Evolutionary conservation across 208 protist species (phyloP).

Genomic region (Zelonia costaricensis): DNA sequence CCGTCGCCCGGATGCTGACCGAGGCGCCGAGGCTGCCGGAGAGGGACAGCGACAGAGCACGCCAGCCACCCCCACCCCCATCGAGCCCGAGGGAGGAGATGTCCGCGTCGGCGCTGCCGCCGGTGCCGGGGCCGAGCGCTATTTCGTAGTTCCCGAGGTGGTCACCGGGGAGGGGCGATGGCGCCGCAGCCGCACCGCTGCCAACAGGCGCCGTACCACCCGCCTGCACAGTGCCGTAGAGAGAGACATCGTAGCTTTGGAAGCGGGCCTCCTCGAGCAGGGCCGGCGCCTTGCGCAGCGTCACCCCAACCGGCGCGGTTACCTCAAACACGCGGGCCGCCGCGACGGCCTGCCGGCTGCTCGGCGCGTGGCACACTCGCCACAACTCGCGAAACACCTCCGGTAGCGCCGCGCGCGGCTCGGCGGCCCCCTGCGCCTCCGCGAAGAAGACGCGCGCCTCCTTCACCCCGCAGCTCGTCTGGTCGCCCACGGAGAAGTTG

Average conservation of each 20-base stretch:
- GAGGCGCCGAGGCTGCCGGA: slow-evolving; percentile 55
- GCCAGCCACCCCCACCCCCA: neutral
- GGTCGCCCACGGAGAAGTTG: slow-evolving; percentile 64
- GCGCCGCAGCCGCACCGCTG: neutral
- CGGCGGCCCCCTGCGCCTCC: neutral
- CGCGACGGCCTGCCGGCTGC: slow-evolving; percentile 15
- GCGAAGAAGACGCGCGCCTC: slow-evolving; percentile 62
- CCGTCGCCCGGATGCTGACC: slow-evolving; percentile 58
- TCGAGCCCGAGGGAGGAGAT: neutral
- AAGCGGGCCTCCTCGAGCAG: slow-evolving; percentile 49
- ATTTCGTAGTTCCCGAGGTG: slow-evolving; percentile 15
- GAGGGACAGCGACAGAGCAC: slow-evolving; percentile 22
- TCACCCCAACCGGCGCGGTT: slow-evolving; percentile 55
- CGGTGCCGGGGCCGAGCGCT: slow-evolving; percentile 40
- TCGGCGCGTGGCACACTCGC: slow-evolving; percentile 12
- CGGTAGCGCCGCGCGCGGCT: neutral
- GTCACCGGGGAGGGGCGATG: neutral
- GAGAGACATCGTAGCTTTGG: slow-evolving; percentile 70
- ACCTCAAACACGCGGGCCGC: slow-evolving; percentile 47
- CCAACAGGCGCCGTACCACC: neutral
- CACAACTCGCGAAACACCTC: slow-evolving; percentile 43
- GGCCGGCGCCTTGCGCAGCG: slow-evolving; percentile 66
- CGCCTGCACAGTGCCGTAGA: slow-evolving; percentile 4
- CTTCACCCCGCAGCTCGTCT: slow-evolving; percentile 72
- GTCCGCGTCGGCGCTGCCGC: slow-evolving; percentile 10